These are phyloP conservation scores for Malassezia restricta DNA, from an alignment of 1,284 basidiomycete species.

Conservation along the genomic window DNA sequence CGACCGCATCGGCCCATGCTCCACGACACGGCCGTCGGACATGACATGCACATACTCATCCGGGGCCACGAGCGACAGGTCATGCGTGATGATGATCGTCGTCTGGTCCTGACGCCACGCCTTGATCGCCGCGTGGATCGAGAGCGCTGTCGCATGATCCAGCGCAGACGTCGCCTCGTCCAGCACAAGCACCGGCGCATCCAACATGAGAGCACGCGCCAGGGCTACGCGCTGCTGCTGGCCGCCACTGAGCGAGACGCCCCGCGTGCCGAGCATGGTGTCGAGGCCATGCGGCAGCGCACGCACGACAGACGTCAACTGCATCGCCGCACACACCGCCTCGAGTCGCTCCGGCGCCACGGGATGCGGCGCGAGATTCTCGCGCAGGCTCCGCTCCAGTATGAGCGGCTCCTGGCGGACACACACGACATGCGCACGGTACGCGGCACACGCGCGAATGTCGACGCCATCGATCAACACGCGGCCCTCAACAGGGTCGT, in stretches of 20 bases:
- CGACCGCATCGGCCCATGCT: slow-evolving; percentile 65
- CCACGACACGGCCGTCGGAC: slow-evolving; percentile 65
- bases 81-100: slow-evolving; percentile 92
- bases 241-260: slow-evolving; percentile 67
- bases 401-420: slow-evolving; percentile 67
- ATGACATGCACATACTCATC: slow-evolving; percentile 87
- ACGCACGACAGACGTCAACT: slow-evolving; percentile 74
- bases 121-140: slow-evolving; percentile 79
- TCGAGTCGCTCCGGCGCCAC: slow-evolving; percentile 53
- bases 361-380: slow-evolving; percentile 80
- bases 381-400: slow-evolving; percentile 69
- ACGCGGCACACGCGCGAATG: slow-evolving; percentile 57
- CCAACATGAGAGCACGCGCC: slow-evolving; percentile 70
- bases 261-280: slow-evolving; percentile 60
- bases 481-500: slow-evolving; percentile 49
- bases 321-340: slow-evolving; percentile 67
- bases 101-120: slow-evolving; percentile 69
- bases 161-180: slow-evolving; percentile 94
- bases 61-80: slow-evolving; percentile 66
- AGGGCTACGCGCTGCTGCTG: slow-evolving; percentile 86
- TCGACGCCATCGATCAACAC: slow-evolving; percentile 74
- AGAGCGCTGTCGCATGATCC: slow-evolving; percentile 71
- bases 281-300: slow-evolving; percentile 79
- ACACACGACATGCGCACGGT: slow-evolving; percentile 60
- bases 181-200: slow-evolving; percentile 80